A percentile compares a stretch with the other conserved stretches of the same genome.
Conservation (phyloP, 352 stramenopile genomes). For the Pythium phragmitis region DNA sequence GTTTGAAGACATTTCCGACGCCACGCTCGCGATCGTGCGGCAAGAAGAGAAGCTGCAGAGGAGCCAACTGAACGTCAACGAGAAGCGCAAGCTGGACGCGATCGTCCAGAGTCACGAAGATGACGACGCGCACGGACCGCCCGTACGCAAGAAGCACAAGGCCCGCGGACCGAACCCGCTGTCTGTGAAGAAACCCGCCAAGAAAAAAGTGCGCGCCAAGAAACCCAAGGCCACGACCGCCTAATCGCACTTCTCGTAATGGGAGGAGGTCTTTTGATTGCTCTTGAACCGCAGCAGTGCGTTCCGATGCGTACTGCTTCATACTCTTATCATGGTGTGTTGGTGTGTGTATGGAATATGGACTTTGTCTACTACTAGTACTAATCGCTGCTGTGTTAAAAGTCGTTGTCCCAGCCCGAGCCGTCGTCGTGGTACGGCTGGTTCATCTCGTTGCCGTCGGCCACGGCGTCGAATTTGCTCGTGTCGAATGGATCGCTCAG, state of each 20-base stretch:
- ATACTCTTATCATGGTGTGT: too few relatives aligned
- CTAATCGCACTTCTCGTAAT: background rate
- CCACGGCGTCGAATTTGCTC: constrained; percentile 85
- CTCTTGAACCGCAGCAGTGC: background rate
- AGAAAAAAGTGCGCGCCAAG: constrained; percentile 80
- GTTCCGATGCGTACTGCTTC: too few relatives aligned
- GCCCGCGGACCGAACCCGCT: constrained; percentile 78
- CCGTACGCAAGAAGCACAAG: constrained; percentile 43
- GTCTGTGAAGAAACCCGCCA: constrained; percentile 68
- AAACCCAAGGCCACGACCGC: constrained; percentile 48
- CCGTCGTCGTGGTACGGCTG: constrained; percentile 60
- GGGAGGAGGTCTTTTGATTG: background rate
- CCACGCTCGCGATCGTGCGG: constrained; percentile 77
- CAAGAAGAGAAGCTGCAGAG: constrained; percentile 75
- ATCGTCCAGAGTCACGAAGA: constrained; percentile 24
- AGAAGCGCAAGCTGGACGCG: constrained; percentile 74
- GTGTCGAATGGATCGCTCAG: constrained; percentile 79
- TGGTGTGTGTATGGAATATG: background rate
- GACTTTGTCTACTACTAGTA: background rate
- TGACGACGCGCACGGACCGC: constrained; percentile 1
- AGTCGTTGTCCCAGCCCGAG: constrained; percentile 79
- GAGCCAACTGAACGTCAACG: constrained; percentile 64
- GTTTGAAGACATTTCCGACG: constrained; percentile 81
- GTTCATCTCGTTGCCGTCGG: constrained; percentile 46
- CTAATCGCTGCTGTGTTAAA: constrained; percentile 40